A percentile compares a stretch with the other conserved stretches of the same genome.
Conservation (phyloP, 2,329 filamentous ascomycete species). For the Alternaria novae-zelandiae region DNA sequence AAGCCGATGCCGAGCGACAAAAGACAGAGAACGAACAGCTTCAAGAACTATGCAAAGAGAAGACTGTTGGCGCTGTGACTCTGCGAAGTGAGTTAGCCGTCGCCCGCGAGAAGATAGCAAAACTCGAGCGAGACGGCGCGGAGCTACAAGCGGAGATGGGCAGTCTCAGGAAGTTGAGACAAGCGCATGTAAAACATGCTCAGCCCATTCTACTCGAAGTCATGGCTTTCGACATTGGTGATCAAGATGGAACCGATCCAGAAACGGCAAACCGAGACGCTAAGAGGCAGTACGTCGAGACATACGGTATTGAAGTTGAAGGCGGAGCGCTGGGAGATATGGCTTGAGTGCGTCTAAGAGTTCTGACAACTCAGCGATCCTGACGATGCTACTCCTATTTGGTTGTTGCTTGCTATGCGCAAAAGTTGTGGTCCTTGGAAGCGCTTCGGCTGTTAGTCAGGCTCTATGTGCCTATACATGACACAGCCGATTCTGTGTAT, state of each 20-base stretch:
- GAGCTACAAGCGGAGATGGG: neutral
- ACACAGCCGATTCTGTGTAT: neutral
- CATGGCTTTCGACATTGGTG: neutral
- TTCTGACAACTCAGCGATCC: neutral
- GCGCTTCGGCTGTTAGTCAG: neutral
- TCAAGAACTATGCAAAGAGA: neutral
- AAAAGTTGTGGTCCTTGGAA: neutral
- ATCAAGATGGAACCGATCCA: neutral
- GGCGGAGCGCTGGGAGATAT: neutral
- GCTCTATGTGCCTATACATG: neutral
- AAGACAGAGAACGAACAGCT: neutral
- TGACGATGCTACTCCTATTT: neutral
- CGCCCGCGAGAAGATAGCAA: neutral
- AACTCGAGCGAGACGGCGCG: neutral
- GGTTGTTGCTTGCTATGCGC: neutral
- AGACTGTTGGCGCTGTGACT: neutral
- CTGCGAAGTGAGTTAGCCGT: neutral
- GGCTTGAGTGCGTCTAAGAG: accelerated
- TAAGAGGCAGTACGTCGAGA: neutral
- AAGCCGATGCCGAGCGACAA: neutral
- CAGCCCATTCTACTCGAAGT: neutral
- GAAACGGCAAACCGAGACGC: neutral
- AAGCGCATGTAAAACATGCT: neutral
- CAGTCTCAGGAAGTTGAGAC: neutral
- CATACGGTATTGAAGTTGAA: neutral